phyloP scores from a whole-genome alignment of 805 yeast species.

The Candida lessepsii region DNA sequence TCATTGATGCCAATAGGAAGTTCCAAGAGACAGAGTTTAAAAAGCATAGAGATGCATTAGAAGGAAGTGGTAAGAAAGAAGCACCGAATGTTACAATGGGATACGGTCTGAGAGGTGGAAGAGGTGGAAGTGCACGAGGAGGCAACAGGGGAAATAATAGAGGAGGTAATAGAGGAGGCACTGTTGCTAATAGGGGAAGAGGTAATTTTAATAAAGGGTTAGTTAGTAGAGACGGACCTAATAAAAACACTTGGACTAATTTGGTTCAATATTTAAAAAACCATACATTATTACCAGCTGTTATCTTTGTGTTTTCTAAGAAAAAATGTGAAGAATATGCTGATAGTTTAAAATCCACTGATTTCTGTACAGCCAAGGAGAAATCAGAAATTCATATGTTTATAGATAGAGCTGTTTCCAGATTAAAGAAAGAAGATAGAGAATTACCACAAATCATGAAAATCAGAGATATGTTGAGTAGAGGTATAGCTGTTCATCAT shows the following conservation, averaged over 20 bases:
- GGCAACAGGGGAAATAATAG: constrained; percentile 42
- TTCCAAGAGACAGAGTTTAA: constrained; percentile 66
- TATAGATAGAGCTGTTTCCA: constrained; percentile 81
- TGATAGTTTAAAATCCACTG: constrained; percentile 65
- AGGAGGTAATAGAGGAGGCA: constrained; percentile 44
- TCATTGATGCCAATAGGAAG: constrained; percentile 69
- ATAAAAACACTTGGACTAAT: constrained; percentile 73
- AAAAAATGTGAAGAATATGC: constrained; percentile 94
- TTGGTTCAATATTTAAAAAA: constrained; percentile 68
- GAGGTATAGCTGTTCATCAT: constrained; percentile 96
- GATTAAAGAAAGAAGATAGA: constrained; percentile 88
- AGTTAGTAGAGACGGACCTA: constrained; percentile 58
- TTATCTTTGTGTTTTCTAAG: constrained; percentile 89
- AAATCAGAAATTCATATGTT: constrained; percentile 92
- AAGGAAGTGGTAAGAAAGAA: constrained; percentile 34
- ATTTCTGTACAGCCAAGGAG: constrained; percentile 81
- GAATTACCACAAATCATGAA: constrained; percentile 88
- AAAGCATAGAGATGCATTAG: constrained; percentile 54
- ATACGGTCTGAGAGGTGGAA: constrained; percentile 39
- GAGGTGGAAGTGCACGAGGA: constrained; percentile 47
- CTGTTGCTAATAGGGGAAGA: constrained; percentile 24
- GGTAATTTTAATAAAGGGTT: constrained; percentile 15
- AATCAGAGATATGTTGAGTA: constrained; percentile 73
- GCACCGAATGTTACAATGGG: constrained; percentile 39
- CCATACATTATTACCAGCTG: constrained; percentile 81